phyloP scores from a whole-genome alignment of 2,329 filamentous ascomycete genomes.

The Epichloe gansuensis region DNA sequence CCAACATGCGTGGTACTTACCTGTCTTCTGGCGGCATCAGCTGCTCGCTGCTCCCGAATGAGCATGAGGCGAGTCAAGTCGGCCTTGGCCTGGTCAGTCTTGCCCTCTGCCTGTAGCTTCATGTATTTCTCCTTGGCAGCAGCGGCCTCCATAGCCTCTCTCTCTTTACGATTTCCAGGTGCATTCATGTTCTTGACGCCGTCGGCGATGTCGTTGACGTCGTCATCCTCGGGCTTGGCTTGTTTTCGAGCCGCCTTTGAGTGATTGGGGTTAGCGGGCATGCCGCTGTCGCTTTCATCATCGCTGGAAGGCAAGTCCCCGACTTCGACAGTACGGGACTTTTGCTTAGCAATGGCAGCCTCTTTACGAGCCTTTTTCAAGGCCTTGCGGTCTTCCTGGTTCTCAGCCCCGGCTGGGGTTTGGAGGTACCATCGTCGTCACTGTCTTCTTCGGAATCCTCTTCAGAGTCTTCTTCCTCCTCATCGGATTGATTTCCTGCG shows the following conservation, averaged over 20 bases:
- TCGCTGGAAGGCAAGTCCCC: constrained; percentile 76
- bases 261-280: constrained; percentile 89
- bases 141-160: constrained; percentile 71
- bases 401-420: constrained; percentile 37
- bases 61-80: constrained; percentile 74
- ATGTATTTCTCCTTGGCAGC: constrained; percentile 83
- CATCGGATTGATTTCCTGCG: constrained; percentile 40
- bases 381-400: constrained; percentile 77
- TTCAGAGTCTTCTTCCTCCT: constrained; percentile 40
- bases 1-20: constrained; percentile 28
- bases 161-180: constrained; percentile 38
- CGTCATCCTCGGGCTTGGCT: constrained; percentile 24
- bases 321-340: constrained; percentile 59
- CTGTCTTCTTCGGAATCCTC: constrained; percentile 42
- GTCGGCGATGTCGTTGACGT: constrained; percentile 39
- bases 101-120: constrained; percentile 85
- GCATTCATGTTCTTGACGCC: constrained; percentile 43
- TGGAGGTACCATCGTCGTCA: constrained; percentile 30
- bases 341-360: constrained; percentile 69
- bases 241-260: constrained; percentile 59
- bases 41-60: constrained; percentile 76
- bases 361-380: constrained; percentile 85
- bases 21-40: constrained; percentile 71
- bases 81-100: constrained; percentile 89
- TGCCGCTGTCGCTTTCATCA: constrained; percentile 48